Evolutionary conservation across 345 rosid species (phyloP).

Genomic region (Populus alba): DNA sequence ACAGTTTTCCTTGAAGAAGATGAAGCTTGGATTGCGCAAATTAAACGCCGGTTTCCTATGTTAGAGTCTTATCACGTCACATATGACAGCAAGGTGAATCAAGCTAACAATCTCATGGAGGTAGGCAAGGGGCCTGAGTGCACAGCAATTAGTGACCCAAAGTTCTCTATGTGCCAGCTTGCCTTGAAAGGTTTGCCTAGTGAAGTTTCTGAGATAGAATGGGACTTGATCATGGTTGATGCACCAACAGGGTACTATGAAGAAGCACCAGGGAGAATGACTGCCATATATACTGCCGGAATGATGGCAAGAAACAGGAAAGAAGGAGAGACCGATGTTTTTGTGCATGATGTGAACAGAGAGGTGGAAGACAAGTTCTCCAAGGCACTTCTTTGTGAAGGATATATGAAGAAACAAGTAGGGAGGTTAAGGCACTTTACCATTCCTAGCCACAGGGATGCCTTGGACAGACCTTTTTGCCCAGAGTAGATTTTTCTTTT

Average conservation of each 20-base stretch:
- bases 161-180: conserved; percentile 74
- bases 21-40: conserved; percentile 75
- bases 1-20: conserved; percentile 90
- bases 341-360: conserved; percentile 85
- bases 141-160: conserved; percentile 58
- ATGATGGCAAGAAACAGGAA: conserved; percentile 76
- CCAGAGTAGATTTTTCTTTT: conserved; percentile 31
- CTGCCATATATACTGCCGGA: conserved; percentile 75
- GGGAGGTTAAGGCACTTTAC: conserved; percentile 79
- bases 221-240: conserved; percentile 92
- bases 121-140: conserved; percentile 74
- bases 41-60: conserved; percentile 57
- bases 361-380: conserved; percentile 74
- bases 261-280: conserved; percentile 92
- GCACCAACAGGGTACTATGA: conserved; percentile 79
- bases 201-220: conserved; percentile 63
- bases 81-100: conserved; percentile 71
- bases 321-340: conserved; percentile 74
- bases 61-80: conserved; percentile 68
- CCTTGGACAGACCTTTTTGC: conserved; percentile 52
- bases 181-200: conserved; percentile 73
- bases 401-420: conserved; percentile 68
- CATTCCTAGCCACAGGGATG: conserved; percentile 70
- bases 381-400: conserved; percentile 65
- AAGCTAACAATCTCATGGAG: conserved; percentile 64